These are phyloP conservation scores for Camellia granthamiana DNA, from an alignment of 148 eudicot species.

Conservation along the genomic window DNA sequence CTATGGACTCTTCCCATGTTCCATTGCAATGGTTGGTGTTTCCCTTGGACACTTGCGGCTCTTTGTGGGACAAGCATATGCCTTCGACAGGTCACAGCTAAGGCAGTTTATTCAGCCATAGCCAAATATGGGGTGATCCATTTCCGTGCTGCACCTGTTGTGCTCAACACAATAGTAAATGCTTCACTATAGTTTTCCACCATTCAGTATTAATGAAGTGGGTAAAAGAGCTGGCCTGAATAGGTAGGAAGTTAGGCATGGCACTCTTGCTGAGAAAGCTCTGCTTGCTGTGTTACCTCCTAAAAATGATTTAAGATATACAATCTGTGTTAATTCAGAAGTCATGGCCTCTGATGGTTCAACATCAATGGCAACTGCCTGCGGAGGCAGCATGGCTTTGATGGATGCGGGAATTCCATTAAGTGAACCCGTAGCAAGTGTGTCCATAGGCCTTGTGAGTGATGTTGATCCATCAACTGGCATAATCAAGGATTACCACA, in stretches of 20 bases:
- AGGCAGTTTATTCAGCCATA: constrained; percentile 75
- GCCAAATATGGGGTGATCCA: constrained; percentile 73
- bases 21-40: constrained; percentile 99
- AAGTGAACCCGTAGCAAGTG: constrained; percentile 85
- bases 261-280: constrained; percentile 99
- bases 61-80: constrained; percentile 88
- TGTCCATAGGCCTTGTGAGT: constrained; percentile 90
- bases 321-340: constrained; percentile 91
- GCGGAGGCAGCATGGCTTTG: constrained; percentile 97
- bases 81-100: constrained; percentile 94
- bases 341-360: constrained; percentile 99
- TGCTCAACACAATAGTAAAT: constrained; percentile 76
- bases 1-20: constrained; percentile 98
- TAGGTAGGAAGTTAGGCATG: constrained; percentile 98
- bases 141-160: constrained; percentile 96
- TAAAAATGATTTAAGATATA: constrained; percentile 66
- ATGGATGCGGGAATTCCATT: constrained; percentile 97
- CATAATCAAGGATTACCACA: constrained; percentile 67
- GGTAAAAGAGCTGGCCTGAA: constrained; percentile 83
- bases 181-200: constrained; percentile 69
- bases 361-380: constrained; percentile 98
- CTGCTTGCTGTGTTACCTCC: constrained; percentile 95
- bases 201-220: constrained; percentile 97
- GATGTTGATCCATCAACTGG: constrained; percentile 75
- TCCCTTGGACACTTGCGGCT: constrained; percentile 91